Evolutionary conservation across 2,329 filamentous ascomycete species (phyloP).

Genomic region (Aspergillus ruber): DNA sequence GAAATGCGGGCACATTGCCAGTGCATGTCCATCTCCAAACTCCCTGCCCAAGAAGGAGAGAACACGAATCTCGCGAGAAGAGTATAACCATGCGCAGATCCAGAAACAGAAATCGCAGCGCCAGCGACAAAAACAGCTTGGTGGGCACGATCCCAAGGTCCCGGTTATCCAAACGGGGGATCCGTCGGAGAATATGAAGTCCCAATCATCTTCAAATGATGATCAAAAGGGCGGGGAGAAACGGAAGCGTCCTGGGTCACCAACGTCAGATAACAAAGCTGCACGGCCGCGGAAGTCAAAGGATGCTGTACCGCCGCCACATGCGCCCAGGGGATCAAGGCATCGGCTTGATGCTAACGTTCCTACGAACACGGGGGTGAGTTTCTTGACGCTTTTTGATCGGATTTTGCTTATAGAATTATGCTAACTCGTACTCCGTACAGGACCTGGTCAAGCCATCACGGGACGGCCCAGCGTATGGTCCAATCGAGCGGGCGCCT

Average conservation of each 20-base stretch:
- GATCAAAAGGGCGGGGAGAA: conserved; percentile 17
- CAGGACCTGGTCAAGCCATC: conserved; percentile 37
- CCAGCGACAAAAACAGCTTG: conserved; percentile 37
- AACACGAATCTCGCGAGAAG: conserved; percentile 29
- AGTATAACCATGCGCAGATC: conserved; percentile 26
- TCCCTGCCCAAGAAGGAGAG: conserved; percentile 33
- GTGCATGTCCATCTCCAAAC: conserved; percentile 27
- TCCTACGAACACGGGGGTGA: conserved; percentile 13
- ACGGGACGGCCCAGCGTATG: conserved; percentile 28
- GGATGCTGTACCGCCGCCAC: conserved; percentile 16
- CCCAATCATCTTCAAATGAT: conserved; percentile 6
- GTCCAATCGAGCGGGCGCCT: conserved; percentile 15
- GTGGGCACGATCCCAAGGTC: conserved; percentile 40
- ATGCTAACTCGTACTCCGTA: neutral
- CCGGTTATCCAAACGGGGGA: conserved; percentile 31
- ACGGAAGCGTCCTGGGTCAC: conserved; percentile 27
- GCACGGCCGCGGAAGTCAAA: conserved; percentile 23
- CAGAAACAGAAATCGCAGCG: conserved; percentile 32
- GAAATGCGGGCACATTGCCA: conserved; percentile 34
- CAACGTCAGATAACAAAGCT: conserved; percentile 16
- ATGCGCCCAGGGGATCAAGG: conserved; percentile 19
- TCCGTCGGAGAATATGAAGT: conserved; percentile 7
- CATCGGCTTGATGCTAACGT: conserved; percentile 19
- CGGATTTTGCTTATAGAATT: neutral
- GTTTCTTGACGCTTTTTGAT: neutral